Percentiles rank a stretch among this genome's conserved stretches.
These are phyloP conservation scores for Cucumis cinereus DNA, from an alignment of 306 rosid genomes.

Conservation along the genomic window DNA sequence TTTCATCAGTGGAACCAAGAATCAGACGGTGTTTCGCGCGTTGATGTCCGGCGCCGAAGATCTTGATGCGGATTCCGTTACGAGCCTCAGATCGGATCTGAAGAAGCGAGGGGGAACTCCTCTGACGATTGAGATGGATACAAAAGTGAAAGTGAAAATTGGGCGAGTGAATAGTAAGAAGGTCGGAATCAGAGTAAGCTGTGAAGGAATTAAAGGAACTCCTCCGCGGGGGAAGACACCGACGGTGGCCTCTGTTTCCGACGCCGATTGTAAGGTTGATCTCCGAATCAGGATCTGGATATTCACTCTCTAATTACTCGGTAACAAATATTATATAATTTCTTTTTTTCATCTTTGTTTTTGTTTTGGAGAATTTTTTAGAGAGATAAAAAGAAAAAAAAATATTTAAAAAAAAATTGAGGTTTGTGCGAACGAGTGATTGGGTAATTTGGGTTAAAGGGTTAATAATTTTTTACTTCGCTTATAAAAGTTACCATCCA, in stretches of 20 bases:
- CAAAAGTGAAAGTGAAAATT: constrained; percentile 67
- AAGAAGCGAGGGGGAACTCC: constrained; percentile 55
- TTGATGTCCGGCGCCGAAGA: constrained; percentile 32
- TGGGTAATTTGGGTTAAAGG: not conserved
- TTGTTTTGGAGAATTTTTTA: not conserved
- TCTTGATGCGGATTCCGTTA: constrained; percentile 58
- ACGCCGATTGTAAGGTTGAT: constrained; percentile 76
- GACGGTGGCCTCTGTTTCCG: constrained; percentile 54
- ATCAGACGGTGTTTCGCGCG: constrained; percentile 51
- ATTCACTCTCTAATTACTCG: constrained; percentile 25
- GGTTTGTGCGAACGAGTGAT: not conserved
- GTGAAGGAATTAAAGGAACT: constrained; percentile 47
- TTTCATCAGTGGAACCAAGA: constrained; percentile 43
- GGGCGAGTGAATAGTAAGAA: constrained; percentile 54
- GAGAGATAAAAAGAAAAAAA: not conserved
- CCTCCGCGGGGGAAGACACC: constrained; percentile 75
- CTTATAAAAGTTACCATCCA: not conserved
- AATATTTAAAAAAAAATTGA: not conserved
- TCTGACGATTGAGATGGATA: constrained; percentile 61
- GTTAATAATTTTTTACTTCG: not conserved
- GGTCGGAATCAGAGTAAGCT: constrained; percentile 73
- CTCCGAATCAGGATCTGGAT: constrained; percentile 98
- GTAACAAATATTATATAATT: not conserved
- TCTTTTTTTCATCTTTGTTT: not conserved
- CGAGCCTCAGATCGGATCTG: constrained; percentile 63